Base-by-base conservation (phyloP, 192 early-diverging fungal species). In the Chytriomyces sp. region DNA sequence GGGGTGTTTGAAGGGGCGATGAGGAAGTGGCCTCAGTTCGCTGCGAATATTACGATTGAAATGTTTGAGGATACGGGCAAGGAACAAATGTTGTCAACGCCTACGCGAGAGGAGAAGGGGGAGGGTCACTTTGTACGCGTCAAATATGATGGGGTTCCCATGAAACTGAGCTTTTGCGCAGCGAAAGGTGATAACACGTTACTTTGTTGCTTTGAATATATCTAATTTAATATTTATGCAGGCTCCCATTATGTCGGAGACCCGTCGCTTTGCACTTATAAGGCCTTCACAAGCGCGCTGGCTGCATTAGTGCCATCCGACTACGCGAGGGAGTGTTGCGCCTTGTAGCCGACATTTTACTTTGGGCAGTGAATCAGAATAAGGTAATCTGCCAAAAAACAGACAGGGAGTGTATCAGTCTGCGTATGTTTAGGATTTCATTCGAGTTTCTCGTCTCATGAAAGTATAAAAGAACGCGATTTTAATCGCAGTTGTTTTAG, bases 211-310 rank as follows among this genome's bases (percentile, higher is more conserved):
- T 0, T 14, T 56, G n/a, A 32, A 14, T 56, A 17, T n/a, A 37
- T 25, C 17, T n/a, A 7, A 39, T 26, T 6, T 25, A 14, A 25
- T 22, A n/a, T 56, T 3, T 53, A 52, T 3, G 17, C 3, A 62
- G 66, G 66, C 2, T 53, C 66, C 33, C 66, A 68, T 53, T 68
- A 39, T 37, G 22, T 68, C 2, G 66, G 66, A 31, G 52, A 68
- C 40, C 66, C 66, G 12, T 32, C 66, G 6, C 25, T 68, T 19
- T 68, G 66, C 33, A 32, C 66, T 17, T 68, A 68, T 37, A 68
- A 54, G 34, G 52, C 66, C 6, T 68, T 68, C 34, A 55, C 12
- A 32, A 3, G 22, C 26, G 53, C 52, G 12, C 53, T 68, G 66
- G 56, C n/a, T 5, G 19, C 40, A 37, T 10, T 68, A 10, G 34